Base-by-base conservation (phyloP, 2,329 filamentous ascomycete genomes). In the Colletotrichum costaricense region DNA sequence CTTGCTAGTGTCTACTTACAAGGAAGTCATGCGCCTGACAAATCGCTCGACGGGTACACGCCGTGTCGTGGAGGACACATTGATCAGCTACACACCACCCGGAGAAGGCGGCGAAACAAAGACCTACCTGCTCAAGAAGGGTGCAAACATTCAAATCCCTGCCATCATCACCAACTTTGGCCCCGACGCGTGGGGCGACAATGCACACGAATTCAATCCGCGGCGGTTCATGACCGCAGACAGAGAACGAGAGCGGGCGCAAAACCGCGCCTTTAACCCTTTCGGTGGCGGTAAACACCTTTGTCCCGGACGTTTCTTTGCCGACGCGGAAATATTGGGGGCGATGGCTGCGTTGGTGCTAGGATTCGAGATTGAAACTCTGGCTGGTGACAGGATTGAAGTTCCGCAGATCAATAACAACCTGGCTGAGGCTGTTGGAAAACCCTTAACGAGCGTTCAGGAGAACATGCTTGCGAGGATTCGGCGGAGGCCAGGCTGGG, bases 271-370 rank as follows among this genome's bases (percentile, higher is more conserved):
- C 19, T 73, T 77, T 22, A 77, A 79, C 2, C 78, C 81, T 0
- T 82, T 83, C 56, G 81, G 81, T 6, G 80, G 81, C 22, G 81
- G 81, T 1, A 79, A 76, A 22, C 76, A 81, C 59, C 77, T 82
- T 0, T 83, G 81, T n/a, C 81, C 81, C 0, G 81, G 81, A 0
- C 74, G 81, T 0, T 78, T 79, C 33, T 81, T 83, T 62, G 81
- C 82, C 3, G 67, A 78, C 19, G 72, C 79, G 0, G 82, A 83
- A 74, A 80, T 77, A 42, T 63, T 80, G 59, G 78, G 76, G 3
- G 46, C 78, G 5, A 35, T 77, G 67, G 73, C 68, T 5, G 72
- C 76, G 1, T 58, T 79, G 6, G 71, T 76, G 5, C 67, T 78
- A 2, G 77, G 76, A 4, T 80, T 76, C 56, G 78, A 79, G 14